Evolutionary conservation across 2,329 filamentous ascomycete genomes (phyloP).

Genomic region (Alternaria triticimaculans): DNA sequence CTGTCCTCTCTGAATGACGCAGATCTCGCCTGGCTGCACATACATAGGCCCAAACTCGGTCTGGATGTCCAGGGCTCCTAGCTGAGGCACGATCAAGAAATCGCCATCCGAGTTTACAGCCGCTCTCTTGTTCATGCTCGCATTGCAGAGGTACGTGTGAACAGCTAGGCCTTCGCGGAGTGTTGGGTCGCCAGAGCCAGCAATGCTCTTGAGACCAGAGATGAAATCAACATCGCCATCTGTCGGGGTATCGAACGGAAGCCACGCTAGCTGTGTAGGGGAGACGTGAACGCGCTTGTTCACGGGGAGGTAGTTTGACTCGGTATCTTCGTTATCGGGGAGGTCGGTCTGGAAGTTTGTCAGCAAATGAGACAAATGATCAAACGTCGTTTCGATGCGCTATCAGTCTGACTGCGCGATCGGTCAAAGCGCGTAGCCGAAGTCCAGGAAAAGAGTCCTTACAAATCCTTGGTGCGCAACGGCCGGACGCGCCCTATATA

Average conservation of each 20-base stretch:
- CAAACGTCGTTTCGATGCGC: neutral
- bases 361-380: conserved; percentile 24
- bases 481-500: conserved; percentile 47
- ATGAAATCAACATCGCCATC: conserved; percentile 44
- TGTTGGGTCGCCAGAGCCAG: conserved; percentile 48
- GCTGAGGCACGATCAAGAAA: conserved; percentile 76
- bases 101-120: conserved; percentile 73
- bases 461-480: conserved; percentile 50
- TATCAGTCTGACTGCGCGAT: neutral
- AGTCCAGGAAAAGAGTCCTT: conserved; percentile 19
- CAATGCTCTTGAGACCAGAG: conserved; percentile 46
- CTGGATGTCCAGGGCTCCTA: conserved; percentile 75
- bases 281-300: conserved; percentile 48
- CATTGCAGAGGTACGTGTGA: conserved; percentile 45
- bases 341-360: conserved; percentile 42
- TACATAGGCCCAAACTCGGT: conserved; percentile 78
- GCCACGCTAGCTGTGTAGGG: conserved; percentile 47
- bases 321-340: conserved; percentile 45
- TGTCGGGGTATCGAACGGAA: conserved; percentile 44
- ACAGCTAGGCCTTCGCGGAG: conserved; percentile 46
- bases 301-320: conserved; percentile 44
- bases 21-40: conserved; percentile 80
- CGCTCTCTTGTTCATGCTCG: conserved; percentile 46
- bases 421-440: neutral
- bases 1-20: conserved; percentile 75